Evolutionary conservation across 1,284 basidiomycete species (phyloP).

Genomic region (Lentinula novae-zelandiae): DNA sequence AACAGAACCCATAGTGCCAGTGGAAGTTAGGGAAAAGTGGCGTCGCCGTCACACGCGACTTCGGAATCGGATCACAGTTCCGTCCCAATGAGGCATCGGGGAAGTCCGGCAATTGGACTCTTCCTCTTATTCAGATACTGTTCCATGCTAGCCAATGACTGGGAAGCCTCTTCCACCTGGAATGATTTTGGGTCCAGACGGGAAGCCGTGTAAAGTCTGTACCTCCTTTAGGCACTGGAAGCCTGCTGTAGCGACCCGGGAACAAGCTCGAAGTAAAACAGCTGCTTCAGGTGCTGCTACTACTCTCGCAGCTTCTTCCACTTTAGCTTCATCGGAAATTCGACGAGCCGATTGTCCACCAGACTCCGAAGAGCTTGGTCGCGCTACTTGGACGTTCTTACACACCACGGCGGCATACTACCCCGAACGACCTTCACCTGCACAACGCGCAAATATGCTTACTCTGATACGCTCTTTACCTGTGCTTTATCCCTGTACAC

Average conservation of each 20-base stretch:
- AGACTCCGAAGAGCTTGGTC: conserved; percentile 83
- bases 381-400: conserved; percentile 93
- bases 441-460: conserved; percentile 79
- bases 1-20: conserved; percentile 43
- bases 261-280: conserved; percentile 18
- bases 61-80: conserved; percentile 70
- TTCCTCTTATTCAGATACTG: neutral
- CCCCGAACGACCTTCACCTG: conserved; percentile 69
- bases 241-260: conserved; percentile 33
- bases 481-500: conserved; percentile 80
- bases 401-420: conserved; percentile 94
- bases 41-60: conserved; percentile 38
- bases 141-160: neutral
- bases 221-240: conserved; percentile 78
- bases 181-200: conserved; percentile 85
- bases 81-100: conserved; percentile 46
- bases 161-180: conserved; percentile 54
- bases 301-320: conserved; percentile 21
- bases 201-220: conserved; percentile 92
- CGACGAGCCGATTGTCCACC: conserved; percentile 75
- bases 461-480: conserved; percentile 75
- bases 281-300: conserved; percentile 37
- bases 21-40: conserved; percentile 58
- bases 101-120: conserved; percentile 22
- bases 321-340: conserved; percentile 15